A percentile compares a stretch with the other conserved stretches of the same genome.
phyloP scores from a whole-genome alignment of 169 alveolate species.

The Theileria orientalis region DNA sequence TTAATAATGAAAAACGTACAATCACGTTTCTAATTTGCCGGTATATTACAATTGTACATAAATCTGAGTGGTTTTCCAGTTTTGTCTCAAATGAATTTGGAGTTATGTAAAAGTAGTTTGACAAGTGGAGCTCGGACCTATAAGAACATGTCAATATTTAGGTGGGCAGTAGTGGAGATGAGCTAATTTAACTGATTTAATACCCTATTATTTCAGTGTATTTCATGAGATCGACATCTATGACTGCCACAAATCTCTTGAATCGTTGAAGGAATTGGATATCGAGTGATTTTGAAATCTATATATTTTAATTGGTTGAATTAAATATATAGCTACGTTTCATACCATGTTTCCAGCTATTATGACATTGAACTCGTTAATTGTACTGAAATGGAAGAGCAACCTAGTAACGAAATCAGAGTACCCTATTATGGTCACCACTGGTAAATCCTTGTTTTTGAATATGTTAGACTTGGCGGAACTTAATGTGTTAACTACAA shows the following conservation, averaged over 20 bases:
- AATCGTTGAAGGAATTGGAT: conserved; percentile 18
- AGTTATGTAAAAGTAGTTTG: conserved; percentile 34
- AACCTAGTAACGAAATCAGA: conserved; percentile 40
- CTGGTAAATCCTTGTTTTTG: conserved; percentile 11
- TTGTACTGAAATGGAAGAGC: conserved; percentile 31
- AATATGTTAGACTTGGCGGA: conserved; percentile 21
- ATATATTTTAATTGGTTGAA: neutral
- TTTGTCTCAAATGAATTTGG: conserved; percentile 29
- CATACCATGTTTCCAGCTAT: conserved; percentile 17
- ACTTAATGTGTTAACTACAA: conserved; percentile 30
- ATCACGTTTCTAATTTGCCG: conserved; percentile 41
- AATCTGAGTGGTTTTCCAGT: conserved; percentile 21
- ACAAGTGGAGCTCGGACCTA: conserved; percentile 36
- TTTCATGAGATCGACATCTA: conserved; percentile 55
- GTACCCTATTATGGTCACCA: conserved; percentile 49
- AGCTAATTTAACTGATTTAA: too few species aligned
- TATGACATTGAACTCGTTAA: conserved; percentile 38
- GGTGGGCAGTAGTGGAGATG: neutral
- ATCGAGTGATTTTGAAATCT: conserved; percentile 23
- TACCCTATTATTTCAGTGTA: conserved; percentile 36
- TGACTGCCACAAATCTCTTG: conserved; percentile 46
- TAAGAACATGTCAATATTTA: neutral
- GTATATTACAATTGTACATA: conserved; percentile 36
- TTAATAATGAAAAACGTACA: neutral
- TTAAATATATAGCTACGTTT: too few species aligned